phyloP scores from a whole-genome alignment of 345 rosid species.

The Mangifera indica region DNA sequence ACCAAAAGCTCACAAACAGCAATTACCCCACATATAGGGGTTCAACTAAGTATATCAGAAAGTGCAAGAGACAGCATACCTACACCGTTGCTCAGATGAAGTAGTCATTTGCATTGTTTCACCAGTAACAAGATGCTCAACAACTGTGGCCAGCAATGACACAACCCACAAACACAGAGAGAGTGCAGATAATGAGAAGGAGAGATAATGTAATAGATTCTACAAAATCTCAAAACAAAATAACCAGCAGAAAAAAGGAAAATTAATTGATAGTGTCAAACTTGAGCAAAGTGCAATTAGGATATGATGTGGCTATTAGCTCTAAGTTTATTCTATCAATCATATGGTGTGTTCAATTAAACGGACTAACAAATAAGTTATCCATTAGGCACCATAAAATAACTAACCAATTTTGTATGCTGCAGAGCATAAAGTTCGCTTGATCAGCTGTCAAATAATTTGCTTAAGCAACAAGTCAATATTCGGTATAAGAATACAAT shows the following conservation, averaged over 20 bases:
- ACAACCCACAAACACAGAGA: conserved; percentile 53
- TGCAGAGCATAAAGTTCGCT: not conserved
- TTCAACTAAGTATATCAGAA: conserved; percentile 3
- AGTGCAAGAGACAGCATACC: conserved; percentile 37
- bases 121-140: conserved; percentile 90
- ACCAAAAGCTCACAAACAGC: not conserved
- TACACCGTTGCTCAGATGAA: conserved; percentile 71
- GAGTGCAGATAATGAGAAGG: conserved; percentile 1
- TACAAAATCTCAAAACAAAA: not conserved
- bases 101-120: conserved; percentile 97
- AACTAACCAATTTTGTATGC: not conserved
- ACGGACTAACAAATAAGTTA: not conserved
- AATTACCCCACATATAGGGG: not conserved
- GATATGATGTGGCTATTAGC: not conserved
- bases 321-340: not conserved
- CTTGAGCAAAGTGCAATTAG: not conserved
- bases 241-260: not conserved
- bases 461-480: too few species aligned
- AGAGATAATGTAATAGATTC: not conserved
- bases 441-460: too few species aligned
- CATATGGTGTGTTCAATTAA: not conserved
- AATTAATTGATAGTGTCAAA: not conserved
- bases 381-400: not conserved
- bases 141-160: conserved; percentile 73
- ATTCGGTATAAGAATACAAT: not conserved